Evolutionary conservation across 2,329 filamentous ascomycete genomes (phyloP), one percentile per base, ranked within the genome.

Genomic region (Zasmidium cellare): DNA sequence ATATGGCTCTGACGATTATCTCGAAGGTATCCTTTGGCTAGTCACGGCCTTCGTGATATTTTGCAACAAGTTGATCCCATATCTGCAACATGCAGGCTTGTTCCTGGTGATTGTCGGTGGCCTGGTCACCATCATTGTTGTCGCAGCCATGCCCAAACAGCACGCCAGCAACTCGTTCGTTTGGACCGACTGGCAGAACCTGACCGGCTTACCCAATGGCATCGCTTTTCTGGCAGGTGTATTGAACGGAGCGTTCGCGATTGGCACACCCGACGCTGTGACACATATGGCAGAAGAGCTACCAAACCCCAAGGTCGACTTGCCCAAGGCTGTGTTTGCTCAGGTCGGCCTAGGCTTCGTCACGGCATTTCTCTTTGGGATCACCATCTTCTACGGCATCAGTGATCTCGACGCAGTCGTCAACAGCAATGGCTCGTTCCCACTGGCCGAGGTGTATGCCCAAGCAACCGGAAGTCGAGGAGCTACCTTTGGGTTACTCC

Each of bases 401-500:
- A 76, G 70, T 41, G 76, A 82, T 59, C 68, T 79, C 12, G 69
- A 75, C 22, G 71, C 71, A 6, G 71, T 80, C 7, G 65, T 76
- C n/a, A 67, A 63, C 16, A 75, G 70, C 56, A 65, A 69, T 52
- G 75, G 72, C 25, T 71, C 74, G 2, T 81, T 80, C 61, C 79
- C 79, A 9, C 69, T 81, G 1, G 76, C 78, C 3, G 76, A 75
- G 58, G 77, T 80, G 48, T 82, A 82, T 38, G 65, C 65, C 22
- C 80, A 82, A 65, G 79, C 79, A 1, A 82, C 79, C 1, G 78
- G 78, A 14, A 73, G 73, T 23, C 66, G 63, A n/a, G 81, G 78
- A 1, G 83, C 79, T 14, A 80, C 82, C 0, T 80, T 86, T 41
- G 83, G 83, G 2, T 74, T 86, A 9, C 70, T 86, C n/a, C 77